Evolutionary conservation across 2,329 filamentous ascomycete genomes (phyloP).

Genomic region (Claviceps maximensis): DNA sequence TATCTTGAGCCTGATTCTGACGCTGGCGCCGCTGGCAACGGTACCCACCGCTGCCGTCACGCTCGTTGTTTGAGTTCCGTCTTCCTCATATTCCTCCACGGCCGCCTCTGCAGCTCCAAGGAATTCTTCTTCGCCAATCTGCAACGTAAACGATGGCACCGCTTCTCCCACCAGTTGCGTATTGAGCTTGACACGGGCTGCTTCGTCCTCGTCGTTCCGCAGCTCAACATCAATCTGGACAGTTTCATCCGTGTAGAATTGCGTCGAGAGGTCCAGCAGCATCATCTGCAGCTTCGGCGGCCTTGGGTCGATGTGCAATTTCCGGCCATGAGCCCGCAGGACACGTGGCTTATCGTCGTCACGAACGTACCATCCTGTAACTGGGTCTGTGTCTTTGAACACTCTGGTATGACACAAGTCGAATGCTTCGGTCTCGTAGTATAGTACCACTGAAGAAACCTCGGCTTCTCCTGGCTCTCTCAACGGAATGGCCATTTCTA

Average conservation of each 20-base stretch:
- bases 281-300: slow-evolving; percentile 81
- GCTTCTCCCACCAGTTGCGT: slow-evolving; percentile 50
- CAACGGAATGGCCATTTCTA: slow-evolving; percentile 58
- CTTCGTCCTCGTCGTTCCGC: slow-evolving; percentile 70
- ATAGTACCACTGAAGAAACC: slow-evolving; percentile 49
- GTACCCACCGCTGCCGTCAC: slow-evolving; percentile 31
- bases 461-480: slow-evolving; percentile 70
- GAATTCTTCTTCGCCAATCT: slow-evolving; percentile 21
- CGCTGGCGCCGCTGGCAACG: slow-evolving; percentile 32
- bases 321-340: slow-evolving; percentile 35
- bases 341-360: slow-evolving; percentile 31
- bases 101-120: slow-evolving; percentile 11
- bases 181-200: slow-evolving; percentile 59
- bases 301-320: slow-evolving; percentile 66
- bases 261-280: slow-evolving; percentile 45
- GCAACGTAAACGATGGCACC: slow-evolving; percentile 32
- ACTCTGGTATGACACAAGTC: slow-evolving; percentile 52
- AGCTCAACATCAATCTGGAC: slow-evolving; percentile 58
- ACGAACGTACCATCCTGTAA: slow-evolving; percentile 37
- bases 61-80: slow-evolving; percentile 23
- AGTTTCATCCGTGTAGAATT: slow-evolving; percentile 77
- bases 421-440: slow-evolving; percentile 52
- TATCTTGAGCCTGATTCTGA: slow-evolving; percentile 33
- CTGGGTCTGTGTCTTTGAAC: slow-evolving; percentile 28
- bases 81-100: slow-evolving; percentile 20